Conservation (phyloP, 1,139 yeast genomes). For the Hemisphaericaspora xylanilytica region DNA sequence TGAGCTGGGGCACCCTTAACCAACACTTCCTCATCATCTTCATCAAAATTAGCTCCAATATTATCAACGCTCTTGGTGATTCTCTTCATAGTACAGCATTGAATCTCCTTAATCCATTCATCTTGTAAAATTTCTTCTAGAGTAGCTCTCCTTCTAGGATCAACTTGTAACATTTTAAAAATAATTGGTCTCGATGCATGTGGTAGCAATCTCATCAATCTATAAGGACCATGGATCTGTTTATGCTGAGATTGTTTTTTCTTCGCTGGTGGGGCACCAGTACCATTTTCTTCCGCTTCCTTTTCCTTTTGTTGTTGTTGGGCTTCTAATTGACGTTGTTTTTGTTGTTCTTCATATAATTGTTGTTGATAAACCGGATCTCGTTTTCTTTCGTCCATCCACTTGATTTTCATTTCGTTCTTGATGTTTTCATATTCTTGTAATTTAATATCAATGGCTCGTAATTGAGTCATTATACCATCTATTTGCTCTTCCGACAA, state of each 20-base stretch:
- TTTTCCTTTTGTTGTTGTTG: slow-evolving; percentile 14
- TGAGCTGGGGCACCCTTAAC: slow-evolving; percentile 42
- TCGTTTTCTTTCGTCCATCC: slow-evolving; percentile 19
- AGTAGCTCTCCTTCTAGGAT: slow-evolving; percentile 67
- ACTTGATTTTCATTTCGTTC: slow-evolving; percentile 33
- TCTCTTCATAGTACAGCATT: slow-evolving; percentile 40
- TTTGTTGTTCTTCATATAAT: slow-evolving; percentile 12
- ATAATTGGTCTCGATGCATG: slow-evolving; percentile 80
- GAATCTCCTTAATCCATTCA: slow-evolving; percentile 68
- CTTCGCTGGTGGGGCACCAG: slow-evolving; percentile 19
- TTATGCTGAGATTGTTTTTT: slow-evolving; percentile 36
- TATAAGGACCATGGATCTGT: slow-evolving; percentile 76
- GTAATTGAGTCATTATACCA: slow-evolving; percentile 32
- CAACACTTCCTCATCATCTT: slow-evolving; percentile 39
- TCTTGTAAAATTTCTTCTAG: slow-evolving; percentile 66
- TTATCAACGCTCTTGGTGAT: slow-evolving; percentile 24
- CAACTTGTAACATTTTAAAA: slow-evolving; percentile 67
- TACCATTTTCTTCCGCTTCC: slow-evolving; percentile 14
- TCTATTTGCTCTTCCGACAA: slow-evolving; percentile 35
- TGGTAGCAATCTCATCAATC: slow-evolving; percentile 83
- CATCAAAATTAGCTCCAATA: slow-evolving; percentile 29
- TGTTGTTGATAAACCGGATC: slow-evolving; percentile 12
- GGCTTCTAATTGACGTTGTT: slow-evolving; percentile 7
- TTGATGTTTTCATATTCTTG: slow-evolving; percentile 40
- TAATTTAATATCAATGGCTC: slow-evolving; percentile 36